These are phyloP conservation scores for Pisolithus tinctorius DNA, from an alignment of 768 basidiomycete species.

Conservation along the genomic window DNA sequence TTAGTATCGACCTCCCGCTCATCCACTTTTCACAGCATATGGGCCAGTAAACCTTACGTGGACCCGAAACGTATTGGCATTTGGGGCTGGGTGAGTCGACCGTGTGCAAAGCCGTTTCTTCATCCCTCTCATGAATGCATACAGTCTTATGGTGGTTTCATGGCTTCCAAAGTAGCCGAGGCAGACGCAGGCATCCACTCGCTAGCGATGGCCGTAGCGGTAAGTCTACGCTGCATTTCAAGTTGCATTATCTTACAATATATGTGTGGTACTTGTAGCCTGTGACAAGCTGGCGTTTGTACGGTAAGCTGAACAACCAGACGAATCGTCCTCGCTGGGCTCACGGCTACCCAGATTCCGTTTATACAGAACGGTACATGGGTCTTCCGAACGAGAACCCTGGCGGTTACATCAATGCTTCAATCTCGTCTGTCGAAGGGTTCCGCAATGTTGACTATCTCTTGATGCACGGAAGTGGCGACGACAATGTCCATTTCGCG, in stretches of 20 bases:
- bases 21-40: slow-evolving; percentile 41
- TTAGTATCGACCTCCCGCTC: background rate
- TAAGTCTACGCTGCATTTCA: slow-evolving; percentile 21
- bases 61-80: slow-evolving; percentile 87
- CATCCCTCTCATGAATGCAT: slow-evolving; percentile 2
- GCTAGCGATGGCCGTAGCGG: slow-evolving; percentile 86
- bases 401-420: slow-evolving; percentile 84
- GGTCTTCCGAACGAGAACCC: slow-evolving; percentile 71
- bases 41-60: slow-evolving; percentile 84
- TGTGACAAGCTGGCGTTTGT: slow-evolving; percentile 81
- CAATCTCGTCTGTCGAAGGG: slow-evolving; percentile 81
- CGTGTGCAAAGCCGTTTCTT: background rate
- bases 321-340: background rate
- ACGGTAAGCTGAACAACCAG: slow-evolving; percentile 42
- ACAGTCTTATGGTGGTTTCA: slow-evolving; percentile 94
- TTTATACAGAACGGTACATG: slow-evolving; percentile 99
- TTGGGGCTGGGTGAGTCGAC: slow-evolving; percentile 87
- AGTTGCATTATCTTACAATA: slow-evolving; percentile 8
- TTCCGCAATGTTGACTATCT: slow-evolving; percentile 78
- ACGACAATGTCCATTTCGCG: slow-evolving; percentile 94
- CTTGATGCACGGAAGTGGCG: slow-evolving; percentile 89
- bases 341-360: slow-evolving; percentile 53
- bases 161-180: slow-evolving; percentile 91
- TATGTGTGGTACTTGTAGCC: slow-evolving; percentile 39
- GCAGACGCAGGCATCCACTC: slow-evolving; percentile 85